Evolutionary conservation across 805 yeast species (phyloP).

Genomic region (Scheffersomyces lignosus): DNA sequence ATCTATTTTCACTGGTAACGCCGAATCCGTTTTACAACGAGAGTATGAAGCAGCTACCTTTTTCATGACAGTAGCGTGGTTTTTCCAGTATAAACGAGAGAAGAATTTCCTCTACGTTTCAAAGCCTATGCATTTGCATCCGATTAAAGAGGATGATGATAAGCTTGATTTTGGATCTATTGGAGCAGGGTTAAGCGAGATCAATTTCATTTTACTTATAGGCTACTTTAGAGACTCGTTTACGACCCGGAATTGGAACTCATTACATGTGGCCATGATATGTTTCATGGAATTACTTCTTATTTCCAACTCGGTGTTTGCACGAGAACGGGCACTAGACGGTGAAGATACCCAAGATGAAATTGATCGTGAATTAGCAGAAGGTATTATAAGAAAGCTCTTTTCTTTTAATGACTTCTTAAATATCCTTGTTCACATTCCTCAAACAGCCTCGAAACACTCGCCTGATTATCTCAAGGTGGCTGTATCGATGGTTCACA

Average conservation of each 20-base stretch:
- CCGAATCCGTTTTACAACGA: constrained; percentile 31
- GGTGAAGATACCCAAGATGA: constrained; percentile 48
- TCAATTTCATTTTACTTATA: constrained; percentile 55
- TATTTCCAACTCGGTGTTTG: constrained; percentile 45
- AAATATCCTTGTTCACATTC: constrained; percentile 55
- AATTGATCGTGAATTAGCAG: constrained; percentile 45
- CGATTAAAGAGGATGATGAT: constrained; percentile 24
- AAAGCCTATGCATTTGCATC: neutral
- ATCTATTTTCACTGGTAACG: constrained; percentile 35
- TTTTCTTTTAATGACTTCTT: constrained; percentile 66
- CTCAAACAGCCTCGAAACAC: constrained; percentile 62
- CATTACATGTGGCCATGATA: constrained; percentile 68
- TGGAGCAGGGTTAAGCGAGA: constrained; percentile 60
- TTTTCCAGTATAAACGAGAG: constrained; percentile 62
- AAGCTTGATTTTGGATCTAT: constrained; percentile 42
- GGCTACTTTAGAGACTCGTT: constrained; percentile 44
- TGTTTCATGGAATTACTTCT: constrained; percentile 64
- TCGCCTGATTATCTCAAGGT: constrained; percentile 62
- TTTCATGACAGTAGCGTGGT: constrained; percentile 70
- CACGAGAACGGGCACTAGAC: constrained; percentile 24
- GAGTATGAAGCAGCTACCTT: constrained; percentile 45
- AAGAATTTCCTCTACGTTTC: constrained; percentile 7
- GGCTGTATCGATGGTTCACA: constrained; percentile 63
- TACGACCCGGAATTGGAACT: constrained; percentile 47
- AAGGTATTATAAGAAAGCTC: constrained; percentile 62